Evolutionary conservation across 352 stramenopile species (phyloP).

Genomic region (Globisporangium cystogenes): DNA sequence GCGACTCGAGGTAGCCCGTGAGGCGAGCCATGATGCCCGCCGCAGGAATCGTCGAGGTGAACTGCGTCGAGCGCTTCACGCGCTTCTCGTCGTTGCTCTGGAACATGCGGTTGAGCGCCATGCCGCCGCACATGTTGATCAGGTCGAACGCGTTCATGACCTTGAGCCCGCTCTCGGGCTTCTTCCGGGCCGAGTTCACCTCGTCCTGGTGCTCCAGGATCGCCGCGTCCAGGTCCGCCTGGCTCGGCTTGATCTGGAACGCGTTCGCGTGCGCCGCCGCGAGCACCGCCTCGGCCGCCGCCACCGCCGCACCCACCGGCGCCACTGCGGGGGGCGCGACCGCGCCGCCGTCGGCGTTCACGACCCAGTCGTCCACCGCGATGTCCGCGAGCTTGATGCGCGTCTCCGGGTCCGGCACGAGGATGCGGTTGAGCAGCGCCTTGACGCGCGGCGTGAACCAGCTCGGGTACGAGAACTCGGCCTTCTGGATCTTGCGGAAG

Average conservation of each 20-base stretch:
- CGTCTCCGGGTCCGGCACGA: slow-evolving; percentile 90
- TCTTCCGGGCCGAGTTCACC: slow-evolving; percentile 62
- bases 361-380: slow-evolving; percentile 87
- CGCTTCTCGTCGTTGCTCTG: slow-evolving; percentile 84
- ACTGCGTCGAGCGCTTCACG: slow-evolving; percentile 82
- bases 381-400: slow-evolving; percentile 88
- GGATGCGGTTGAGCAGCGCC: slow-evolving; percentile 88
- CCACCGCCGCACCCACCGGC: neutral
- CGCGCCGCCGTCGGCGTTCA: slow-evolving; percentile 35
- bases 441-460: slow-evolving; percentile 90
- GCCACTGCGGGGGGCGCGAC: slow-evolving; percentile 12
- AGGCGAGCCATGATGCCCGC: slow-evolving; percentile 73
- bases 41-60: slow-evolving; percentile 79
- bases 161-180: slow-evolving; percentile 53
- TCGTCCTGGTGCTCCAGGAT: slow-evolving; percentile 82
- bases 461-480: slow-evolving; percentile 92
- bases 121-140: slow-evolving; percentile 91
- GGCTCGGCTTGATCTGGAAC: slow-evolving; percentile 60
- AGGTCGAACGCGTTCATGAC: slow-evolving; percentile 91
- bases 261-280: slow-evolving; percentile 18
- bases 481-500: slow-evolving; percentile 97
- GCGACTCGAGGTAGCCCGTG: slow-evolving; percentile 68
- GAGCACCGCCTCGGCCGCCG: slow-evolving; percentile 8
- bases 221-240: slow-evolving; percentile 76
- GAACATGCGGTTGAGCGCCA: slow-evolving; percentile 90